Percentiles rank a stretch among this genome's conserved stretches.
phyloP scores from a whole-genome alignment of 1,139 yeast species.

The Saccharomyces hybrid region DNA sequence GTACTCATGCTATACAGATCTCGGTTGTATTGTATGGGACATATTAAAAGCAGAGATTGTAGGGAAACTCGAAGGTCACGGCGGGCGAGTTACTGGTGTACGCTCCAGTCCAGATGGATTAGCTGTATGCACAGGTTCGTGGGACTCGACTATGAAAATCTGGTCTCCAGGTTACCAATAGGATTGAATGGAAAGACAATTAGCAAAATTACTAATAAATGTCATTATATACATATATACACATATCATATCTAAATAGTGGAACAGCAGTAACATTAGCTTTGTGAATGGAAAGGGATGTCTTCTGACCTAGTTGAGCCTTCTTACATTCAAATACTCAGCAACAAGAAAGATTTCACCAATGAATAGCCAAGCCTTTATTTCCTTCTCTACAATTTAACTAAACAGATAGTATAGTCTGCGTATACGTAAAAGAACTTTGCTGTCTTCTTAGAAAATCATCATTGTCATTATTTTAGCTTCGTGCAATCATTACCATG shows the following conservation, averaged over 20 bases:
- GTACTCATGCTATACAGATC: constrained; percentile 70
- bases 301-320: not conserved
- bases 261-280: not conserved
- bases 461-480: too few species aligned
- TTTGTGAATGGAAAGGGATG: not conserved
- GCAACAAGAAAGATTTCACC: not conserved
- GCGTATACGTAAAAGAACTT: too few species aligned
- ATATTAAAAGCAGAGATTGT: constrained; percentile 56
- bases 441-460: too few species aligned
- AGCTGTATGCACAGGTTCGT: constrained; percentile 62
- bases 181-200: constrained; percentile 5
- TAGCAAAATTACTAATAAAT: not conserved
- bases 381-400: too few species aligned
- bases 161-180: constrained; percentile 43
- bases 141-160: constrained; percentile 61
- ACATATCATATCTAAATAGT: not conserved
- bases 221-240: not conserved
- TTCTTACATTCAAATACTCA: not conserved
- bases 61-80: constrained; percentile 54
- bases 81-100: constrained; percentile 56
- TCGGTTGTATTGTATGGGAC: constrained; percentile 77
- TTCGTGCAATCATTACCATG: too few species aligned
- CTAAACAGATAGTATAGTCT: too few species aligned
- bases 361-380: too few species aligned
- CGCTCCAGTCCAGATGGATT: constrained; percentile 67